Conservation (phyloP, 768 basidiomycete genomes). For the Boletus vinaceobasis region DNA sequence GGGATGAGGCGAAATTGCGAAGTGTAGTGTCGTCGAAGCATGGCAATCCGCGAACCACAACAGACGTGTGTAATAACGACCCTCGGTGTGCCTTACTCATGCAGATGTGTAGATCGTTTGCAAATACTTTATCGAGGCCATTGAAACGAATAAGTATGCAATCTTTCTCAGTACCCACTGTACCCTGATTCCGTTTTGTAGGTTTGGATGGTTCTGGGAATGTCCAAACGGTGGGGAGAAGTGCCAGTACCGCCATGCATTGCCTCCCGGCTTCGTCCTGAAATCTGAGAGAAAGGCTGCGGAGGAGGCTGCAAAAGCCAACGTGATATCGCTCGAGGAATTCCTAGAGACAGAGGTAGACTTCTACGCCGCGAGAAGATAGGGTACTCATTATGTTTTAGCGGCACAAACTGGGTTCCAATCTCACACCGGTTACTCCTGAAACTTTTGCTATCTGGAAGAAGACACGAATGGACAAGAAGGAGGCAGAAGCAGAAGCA, state of each 20-base stretch:
- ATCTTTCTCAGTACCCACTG: not conserved
- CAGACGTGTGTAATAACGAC: slow-evolving; percentile 58
- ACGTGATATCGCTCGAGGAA: slow-evolving; percentile 89
- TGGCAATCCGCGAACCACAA: slow-evolving; percentile 88
- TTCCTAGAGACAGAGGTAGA: slow-evolving; percentile 95
- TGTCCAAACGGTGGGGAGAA: slow-evolving; percentile 78
- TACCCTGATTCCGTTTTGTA: slow-evolving; percentile 18
- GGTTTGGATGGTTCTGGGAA: slow-evolving; percentile 96
- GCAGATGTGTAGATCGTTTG: slow-evolving; percentile 76
- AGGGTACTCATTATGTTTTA: slow-evolving; percentile 29
- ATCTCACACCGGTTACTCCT: slow-evolving; percentile 88
- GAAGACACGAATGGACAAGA: slow-evolving; percentile 92
- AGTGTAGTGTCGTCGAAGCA: slow-evolving; percentile 84
- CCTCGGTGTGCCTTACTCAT: slow-evolving; percentile 7
- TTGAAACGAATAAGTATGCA: slow-evolving; percentile 78
- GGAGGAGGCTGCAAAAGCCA: slow-evolving; percentile 88
- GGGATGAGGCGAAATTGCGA: slow-evolving; percentile 93
- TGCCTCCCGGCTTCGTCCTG: slow-evolving; percentile 94
- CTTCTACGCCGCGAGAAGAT: not conserved
- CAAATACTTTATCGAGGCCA: slow-evolving; percentile 95
- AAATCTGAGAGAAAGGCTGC: slow-evolving; percentile 90
- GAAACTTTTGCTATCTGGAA: slow-evolving; percentile 96
- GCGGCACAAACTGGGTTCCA: slow-evolving; percentile 91
- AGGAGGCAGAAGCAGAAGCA: slow-evolving; percentile 83
- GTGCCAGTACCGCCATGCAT: slow-evolving; percentile 92